Base-by-base conservation (phyloP, 306 rosid species). In the Amphicarpaea edgeworthii region DNA sequence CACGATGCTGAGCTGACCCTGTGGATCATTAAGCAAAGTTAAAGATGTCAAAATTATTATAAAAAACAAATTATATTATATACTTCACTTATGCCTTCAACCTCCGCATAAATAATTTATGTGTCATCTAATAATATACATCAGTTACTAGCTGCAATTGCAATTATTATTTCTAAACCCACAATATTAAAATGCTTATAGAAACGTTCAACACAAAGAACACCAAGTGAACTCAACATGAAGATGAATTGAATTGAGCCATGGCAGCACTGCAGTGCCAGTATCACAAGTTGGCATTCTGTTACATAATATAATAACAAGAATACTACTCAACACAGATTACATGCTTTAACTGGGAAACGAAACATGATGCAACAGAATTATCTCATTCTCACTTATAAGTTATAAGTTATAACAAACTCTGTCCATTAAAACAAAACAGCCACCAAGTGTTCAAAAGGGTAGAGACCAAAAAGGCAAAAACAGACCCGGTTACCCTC, bases 1-100 rank as follows among this genome's bases (percentile, higher is more conserved):
- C 99, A 6, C 97, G 91, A 77, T 92, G 96, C 75, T 92, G 90
- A 0, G 84, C 63, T 50, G 93, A 90, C 54, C 99, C 99, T 92
- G 87, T 43, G 81, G 51, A 81, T 47, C 40, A 83, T 83, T 46
- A 59, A 72, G 1, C 43, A 77, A 75, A 38, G 45, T 42, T 24
- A 55, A 30, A 45, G 0, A 72, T 37, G 37, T 62, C 2, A 79
- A 16, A 34, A 75, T 6, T 12, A 7, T 21, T 12, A 7, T 21
- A 28, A 46, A 21, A 15, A 57, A 12, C 10, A 54, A 23, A 59
- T 42, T 9, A 28, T 6, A 55, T 50, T 7, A 43, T 11, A 57
- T 42, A 43, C 11, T 46, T 60, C 28, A 23, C 0, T 55, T 43
- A 38, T 21, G 10, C 19, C 34, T 24, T 8, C 12, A 19, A 30